phyloP scores from a whole-genome alignment of 2,329 filamentous ascomycete genomes.

The Xylaria sp. region DNA sequence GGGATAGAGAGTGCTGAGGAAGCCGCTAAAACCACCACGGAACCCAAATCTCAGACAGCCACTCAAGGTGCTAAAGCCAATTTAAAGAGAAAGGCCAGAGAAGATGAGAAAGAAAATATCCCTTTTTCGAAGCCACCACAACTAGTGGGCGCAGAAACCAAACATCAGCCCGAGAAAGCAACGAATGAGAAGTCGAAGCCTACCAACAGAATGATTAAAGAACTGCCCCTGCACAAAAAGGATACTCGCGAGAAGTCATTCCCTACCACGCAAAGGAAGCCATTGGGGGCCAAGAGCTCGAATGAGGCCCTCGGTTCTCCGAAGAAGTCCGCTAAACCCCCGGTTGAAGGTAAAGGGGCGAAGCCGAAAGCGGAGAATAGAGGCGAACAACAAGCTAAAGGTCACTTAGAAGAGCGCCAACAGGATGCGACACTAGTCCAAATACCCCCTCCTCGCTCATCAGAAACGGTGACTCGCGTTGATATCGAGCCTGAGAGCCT shows the following conservation, averaged over 20 bases:
- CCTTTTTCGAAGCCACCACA: conserved; percentile 48
- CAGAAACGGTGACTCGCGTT: conserved; percentile 38
- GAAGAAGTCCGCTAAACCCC: conserved; percentile 58
- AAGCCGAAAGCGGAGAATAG: conserved; percentile 53
- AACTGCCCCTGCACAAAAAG: conserved; percentile 55
- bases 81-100: conserved; percentile 67
- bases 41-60: conserved; percentile 31
- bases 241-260: conserved; percentile 51
- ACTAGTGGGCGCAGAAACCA: conserved; percentile 43
- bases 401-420: conserved; percentile 37
- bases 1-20: conserved; percentile 16
- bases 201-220: conserved; percentile 56
- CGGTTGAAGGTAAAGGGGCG: conserved; percentile 51
- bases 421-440: conserved; percentile 47
- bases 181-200: conserved; percentile 45
- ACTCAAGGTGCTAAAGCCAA: conserved; percentile 55
- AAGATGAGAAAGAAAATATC: conserved; percentile 61
- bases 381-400: conserved; percentile 32
- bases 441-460: conserved; percentile 38
- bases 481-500: conserved; percentile 48
- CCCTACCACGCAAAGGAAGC: conserved; percentile 53
- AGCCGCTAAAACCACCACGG: conserved; percentile 3
- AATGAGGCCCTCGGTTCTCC: conserved; percentile 69
- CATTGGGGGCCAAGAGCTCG: conserved; percentile 66
- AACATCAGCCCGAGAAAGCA: conserved; percentile 46